These are phyloP conservation scores for Lentinula detonsa DNA, from an alignment of 768 basidiomycete species.

Conservation along the genomic window DNA sequence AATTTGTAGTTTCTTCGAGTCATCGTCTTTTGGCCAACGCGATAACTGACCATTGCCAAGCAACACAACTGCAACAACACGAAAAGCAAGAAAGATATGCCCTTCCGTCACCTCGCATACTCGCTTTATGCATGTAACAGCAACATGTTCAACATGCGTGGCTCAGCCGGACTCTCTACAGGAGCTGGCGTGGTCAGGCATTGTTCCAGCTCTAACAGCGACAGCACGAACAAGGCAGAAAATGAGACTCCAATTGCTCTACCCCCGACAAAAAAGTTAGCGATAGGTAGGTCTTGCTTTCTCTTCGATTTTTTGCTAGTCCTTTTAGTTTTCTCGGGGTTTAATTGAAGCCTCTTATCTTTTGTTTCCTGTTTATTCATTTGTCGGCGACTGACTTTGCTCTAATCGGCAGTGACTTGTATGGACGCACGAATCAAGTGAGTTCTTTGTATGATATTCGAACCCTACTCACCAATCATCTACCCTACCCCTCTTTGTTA, in stretches of 20 bases:
- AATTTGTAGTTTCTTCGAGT: too few species aligned
- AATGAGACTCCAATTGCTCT: not conserved
- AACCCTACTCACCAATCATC: not conserved
- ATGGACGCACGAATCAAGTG: slow-evolving; percentile 53
- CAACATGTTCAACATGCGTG: not conserved
- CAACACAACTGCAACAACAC: too few species aligned
- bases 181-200: not conserved
- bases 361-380: not conserved
- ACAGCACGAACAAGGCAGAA: not conserved
- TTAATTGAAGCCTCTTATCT: not conserved
- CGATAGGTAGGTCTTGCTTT: not conserved
- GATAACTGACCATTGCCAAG: too few species aligned
- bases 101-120: not conserved
- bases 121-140: slow-evolving; percentile 1
- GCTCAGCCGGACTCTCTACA: not conserved
- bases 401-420: slow-evolving; percentile 32
- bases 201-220: not conserved
- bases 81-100: not conserved
- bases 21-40: too few species aligned
- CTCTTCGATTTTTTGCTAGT: not conserved
- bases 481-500: too few species aligned
- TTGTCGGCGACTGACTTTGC: not conserved
- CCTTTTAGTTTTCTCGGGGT: too few species aligned
- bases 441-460: not conserved
- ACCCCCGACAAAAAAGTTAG: slow-evolving; percentile 1